These are phyloP conservation scores for Neopestalotiopsis rosae DNA, from an alignment of 2,329 filamentous ascomycete species.

Conservation along the genomic window DNA sequence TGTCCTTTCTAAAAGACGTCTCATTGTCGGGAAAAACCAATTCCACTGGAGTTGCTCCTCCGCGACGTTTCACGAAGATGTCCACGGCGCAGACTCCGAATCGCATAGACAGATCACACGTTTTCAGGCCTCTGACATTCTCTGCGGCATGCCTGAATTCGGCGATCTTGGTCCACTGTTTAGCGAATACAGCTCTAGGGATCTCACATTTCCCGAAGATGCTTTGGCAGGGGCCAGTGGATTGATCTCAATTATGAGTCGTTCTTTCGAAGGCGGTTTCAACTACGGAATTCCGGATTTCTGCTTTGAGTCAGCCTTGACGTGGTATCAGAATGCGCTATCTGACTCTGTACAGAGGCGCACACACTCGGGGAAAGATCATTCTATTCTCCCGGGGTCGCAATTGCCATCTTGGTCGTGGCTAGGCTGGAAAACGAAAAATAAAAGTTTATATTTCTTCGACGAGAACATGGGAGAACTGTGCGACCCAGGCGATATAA, in stretches of 20 bases:
- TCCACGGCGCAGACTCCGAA: not conserved
- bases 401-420: conserved; percentile 14
- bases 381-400: not conserved
- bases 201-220: conserved; percentile 11
- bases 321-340: not conserved
- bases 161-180: not conserved
- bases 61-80: conserved; percentile 1
- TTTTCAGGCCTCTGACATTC: not conserved
- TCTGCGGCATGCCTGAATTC: not conserved
- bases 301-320: conserved; percentile 8
- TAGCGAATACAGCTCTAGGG: not conserved
- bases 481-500: not conserved
- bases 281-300: conserved; percentile 4
- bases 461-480: not conserved
- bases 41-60: conserved; percentile 7
- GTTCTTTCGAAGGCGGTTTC: conserved; percentile 6
- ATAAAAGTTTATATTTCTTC: not conserved
- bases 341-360: not conserved
- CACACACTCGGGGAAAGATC: not conserved
- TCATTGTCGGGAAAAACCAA: not conserved
- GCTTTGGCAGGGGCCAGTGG: conserved; percentile 13
- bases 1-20: conserved; percentile 1
- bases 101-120: not conserved
- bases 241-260: not conserved
- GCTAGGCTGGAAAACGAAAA: conserved; percentile 8